A percentile compares a stretch with the other conserved stretches of the same genome.
Conservation (phyloP, 1,284 basidiomycete genomes). For the Leccinum cinnamomeum region DNA sequence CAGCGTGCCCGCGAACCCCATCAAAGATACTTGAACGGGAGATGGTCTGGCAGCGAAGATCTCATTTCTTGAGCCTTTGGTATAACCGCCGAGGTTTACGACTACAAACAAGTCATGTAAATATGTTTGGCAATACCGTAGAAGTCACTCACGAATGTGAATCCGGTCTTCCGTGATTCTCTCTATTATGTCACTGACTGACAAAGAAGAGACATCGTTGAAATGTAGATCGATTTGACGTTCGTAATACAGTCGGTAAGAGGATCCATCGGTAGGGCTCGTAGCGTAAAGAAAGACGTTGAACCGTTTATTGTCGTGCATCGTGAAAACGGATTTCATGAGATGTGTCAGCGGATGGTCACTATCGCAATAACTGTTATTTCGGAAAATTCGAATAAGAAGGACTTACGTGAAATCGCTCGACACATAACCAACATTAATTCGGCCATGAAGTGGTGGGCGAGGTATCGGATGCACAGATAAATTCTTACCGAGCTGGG, state of each 20-base stretch:
- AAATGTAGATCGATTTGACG: constrained; percentile 45
- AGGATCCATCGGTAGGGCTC: constrained; percentile 51
- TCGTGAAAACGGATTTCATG: constrained; percentile 59
- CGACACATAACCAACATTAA: constrained; percentile 62
- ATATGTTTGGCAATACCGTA: constrained; percentile 1
- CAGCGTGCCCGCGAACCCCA: constrained; percentile 59
- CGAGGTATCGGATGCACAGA: constrained; percentile 42
- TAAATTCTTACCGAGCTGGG: constrained; percentile 34
- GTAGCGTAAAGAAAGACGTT: constrained; percentile 57
- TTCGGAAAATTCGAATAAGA: neutral
- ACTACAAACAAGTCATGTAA: constrained; percentile 32
- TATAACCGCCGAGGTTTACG: constrained; percentile 62
- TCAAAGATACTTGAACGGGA: constrained; percentile 60
- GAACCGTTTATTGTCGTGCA: constrained; percentile 50
- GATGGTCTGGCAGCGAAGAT: constrained; percentile 60
- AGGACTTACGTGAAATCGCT: constrained; percentile 51
- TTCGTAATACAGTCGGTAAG: constrained; percentile 55
- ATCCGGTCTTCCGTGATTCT: constrained; percentile 51
- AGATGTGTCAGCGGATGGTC: constrained; percentile 65
- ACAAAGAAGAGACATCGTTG: constrained; percentile 50
- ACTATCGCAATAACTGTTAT: constrained; percentile 25
- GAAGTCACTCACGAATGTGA: constrained; percentile 45
- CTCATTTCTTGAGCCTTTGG: constrained; percentile 65
- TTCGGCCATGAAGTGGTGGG: constrained; percentile 43
- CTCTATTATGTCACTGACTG: constrained; percentile 44